Conservation (phyloP, 2,329 filamentous ascomycete species). For the Aspergillus pseudonomiae region DNA sequence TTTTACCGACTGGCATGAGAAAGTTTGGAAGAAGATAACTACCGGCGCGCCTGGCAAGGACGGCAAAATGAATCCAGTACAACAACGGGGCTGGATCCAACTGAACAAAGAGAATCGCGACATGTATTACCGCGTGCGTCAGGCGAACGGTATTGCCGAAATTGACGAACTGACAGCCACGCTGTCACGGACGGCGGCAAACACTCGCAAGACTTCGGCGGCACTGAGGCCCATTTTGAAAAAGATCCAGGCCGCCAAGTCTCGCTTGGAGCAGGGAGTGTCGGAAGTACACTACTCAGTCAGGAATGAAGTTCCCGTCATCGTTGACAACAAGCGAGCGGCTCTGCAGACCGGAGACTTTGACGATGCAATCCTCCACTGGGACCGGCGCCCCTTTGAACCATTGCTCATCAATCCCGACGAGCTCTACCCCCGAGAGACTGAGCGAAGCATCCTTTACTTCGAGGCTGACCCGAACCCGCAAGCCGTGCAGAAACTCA, state of each 20-base stretch:
- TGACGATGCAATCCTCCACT: constrained; percentile 59
- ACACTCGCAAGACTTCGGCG: constrained; percentile 21
- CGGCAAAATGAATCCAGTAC: constrained; percentile 14
- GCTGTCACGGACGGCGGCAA: constrained; percentile 30
- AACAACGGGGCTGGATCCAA: constrained; percentile 14
- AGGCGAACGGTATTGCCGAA: constrained; percentile 22
- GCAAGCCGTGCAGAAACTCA: constrained; percentile 22
- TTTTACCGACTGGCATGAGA: constrained; percentile 38
- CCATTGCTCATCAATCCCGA: constrained; percentile 60
- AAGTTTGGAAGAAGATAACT: constrained; percentile 17
- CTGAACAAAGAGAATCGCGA: constrained; percentile 33
- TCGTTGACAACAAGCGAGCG: constrained; percentile 59
- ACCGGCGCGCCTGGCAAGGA: constrained; percentile 2
- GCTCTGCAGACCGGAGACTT: constrained; percentile 33
- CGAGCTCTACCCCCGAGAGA: constrained; percentile 68
- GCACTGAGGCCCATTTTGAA: constrained; percentile 27
- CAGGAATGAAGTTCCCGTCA: constrained; percentile 40
- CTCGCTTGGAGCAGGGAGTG: constrained; percentile 11
- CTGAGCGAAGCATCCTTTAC: constrained; percentile 37
- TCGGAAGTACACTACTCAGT: constrained; percentile 29
- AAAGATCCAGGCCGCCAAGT: constrained; percentile 19
- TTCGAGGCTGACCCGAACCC: constrained; percentile 37
- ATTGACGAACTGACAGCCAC: constrained; percentile 33
- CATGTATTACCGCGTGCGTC: constrained; percentile 14
- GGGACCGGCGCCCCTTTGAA: constrained; percentile 73